Evolutionary conservation across 108 stramenopile species (phyloP), one percentile per base, ranked within the genome.

Genomic region (Epithemia pelagica): DNA sequence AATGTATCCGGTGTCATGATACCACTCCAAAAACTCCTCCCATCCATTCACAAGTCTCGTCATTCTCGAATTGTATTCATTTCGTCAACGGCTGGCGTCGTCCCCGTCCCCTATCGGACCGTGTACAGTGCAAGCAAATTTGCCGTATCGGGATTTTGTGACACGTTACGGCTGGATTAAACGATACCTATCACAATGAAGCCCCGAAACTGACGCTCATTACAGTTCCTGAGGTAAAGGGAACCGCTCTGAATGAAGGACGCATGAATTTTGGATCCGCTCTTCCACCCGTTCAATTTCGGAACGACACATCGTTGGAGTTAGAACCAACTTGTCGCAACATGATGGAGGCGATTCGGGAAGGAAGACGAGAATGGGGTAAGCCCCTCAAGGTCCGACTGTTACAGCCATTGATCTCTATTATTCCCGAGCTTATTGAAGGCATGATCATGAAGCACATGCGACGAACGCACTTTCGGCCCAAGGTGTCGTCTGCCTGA

Each of bases 41-140:
- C 61, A 8, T n/a, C 32, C 21, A 32, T 62, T 27, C 28, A 15
- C 22, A n/a, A 30, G 22, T 30, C 61, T 3, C 3, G 29, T 21
- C 37, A 46, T 10, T 22, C 24, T 5, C 32, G 21, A 18, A 62
- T 62, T 32, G 32, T 62, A 27, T n/a, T 23, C 28, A 21, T 32
- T 27, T 5, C 25, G 5, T 30, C 29, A 5, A 30, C 30, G 15
- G 30, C 61, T 32, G 32, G 61, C 15, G 30, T 26, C 5, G 8
- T 62, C 7, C 24, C 24, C 28, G 61, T 62, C 8, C 61, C 61
- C 31, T 22, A n/a, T 8, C 61, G 61, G 31, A 32, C 61, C 29
- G 61, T 22, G 10, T 62, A 62, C 61, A 31, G 15, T 27, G 61
- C 31, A 10, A 23, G 24, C 61, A 62, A 62, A 27, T 27, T 31